Evolutionary conservation across 2,329 filamentous ascomycete species (phyloP).

Genomic region (Xylaria polymorpha): DNA sequence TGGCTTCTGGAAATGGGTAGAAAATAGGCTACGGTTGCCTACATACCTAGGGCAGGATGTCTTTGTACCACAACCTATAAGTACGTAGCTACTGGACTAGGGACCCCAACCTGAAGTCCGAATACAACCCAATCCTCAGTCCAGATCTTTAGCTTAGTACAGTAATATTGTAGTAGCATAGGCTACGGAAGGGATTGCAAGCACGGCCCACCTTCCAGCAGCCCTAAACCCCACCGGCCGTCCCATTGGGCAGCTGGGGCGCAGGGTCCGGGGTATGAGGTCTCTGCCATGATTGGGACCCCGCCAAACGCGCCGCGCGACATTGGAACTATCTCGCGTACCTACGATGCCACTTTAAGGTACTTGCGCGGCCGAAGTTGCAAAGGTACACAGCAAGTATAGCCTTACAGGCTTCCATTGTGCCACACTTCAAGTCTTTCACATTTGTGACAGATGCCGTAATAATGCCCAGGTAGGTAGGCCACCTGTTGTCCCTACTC

Average conservation of each 20-base stretch:
- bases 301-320: conserved; percentile 13
- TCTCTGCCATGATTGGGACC: neutral
- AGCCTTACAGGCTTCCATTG: conserved; percentile 6
- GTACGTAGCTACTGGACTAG: too few relatives aligned
- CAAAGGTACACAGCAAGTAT: neutral
- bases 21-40: too few relatives aligned
- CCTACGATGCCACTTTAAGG: neutral
- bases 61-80: too few relatives aligned
- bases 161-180: too few relatives aligned
- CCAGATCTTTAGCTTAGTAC: too few relatives aligned
- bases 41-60: too few relatives aligned
- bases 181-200: too few relatives aligned
- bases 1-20: too few relatives aligned
- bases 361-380: neutral
- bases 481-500: neutral
- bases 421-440: neutral
- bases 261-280: neutral
- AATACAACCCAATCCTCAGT: too few relatives aligned
- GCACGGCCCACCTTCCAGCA: neutral
- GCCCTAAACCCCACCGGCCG: neutral
- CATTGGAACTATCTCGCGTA: neutral
- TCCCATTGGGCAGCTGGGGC: too few relatives aligned
- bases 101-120: too few relatives aligned
- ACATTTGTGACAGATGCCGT: conserved; percentile 28
- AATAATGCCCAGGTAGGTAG: conserved; percentile 40